Percentiles rank a stretch among this genome's conserved stretches.
Conservation (phyloP, 495 filamentous ascomycete genomes). For the Neohortaea acidophila region DNA sequence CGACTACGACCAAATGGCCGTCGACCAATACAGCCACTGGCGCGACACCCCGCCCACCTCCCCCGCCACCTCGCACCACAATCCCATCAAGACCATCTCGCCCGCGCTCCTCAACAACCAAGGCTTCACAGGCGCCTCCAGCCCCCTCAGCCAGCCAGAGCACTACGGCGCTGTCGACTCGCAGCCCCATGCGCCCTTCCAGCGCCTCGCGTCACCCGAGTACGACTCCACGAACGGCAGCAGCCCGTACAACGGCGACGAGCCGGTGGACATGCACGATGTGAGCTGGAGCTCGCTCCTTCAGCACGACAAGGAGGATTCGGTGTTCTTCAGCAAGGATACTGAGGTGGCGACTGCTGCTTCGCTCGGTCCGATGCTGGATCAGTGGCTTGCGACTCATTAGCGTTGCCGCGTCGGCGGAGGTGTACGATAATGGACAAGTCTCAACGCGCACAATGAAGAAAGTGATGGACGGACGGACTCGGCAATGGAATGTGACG, state of each 20-base stretch:
- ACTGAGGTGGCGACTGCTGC: neutral
- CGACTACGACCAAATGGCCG: no score
- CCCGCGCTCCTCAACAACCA: slow-evolving; percentile 1
- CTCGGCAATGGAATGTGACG: neutral
- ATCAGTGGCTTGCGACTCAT: neutral
- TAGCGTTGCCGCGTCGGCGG: no score
- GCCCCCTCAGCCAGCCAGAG: neutral
- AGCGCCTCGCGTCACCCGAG: neutral
- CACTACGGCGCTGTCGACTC: slow-evolving; percentile 2
- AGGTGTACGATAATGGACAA: no score
- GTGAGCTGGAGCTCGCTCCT: no score
- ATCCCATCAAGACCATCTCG: slow-evolving; percentile 1
- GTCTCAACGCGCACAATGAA: neutral
- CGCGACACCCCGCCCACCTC: slow-evolving; percentile 14
- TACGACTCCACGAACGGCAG: neutral
- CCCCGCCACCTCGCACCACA: slow-evolving; percentile 2
- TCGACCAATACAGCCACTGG: slow-evolving; percentile 1
- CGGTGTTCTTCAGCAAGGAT: neutral
- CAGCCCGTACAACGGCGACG: neutral
- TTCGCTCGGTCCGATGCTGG: neutral
- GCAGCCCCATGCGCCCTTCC: neutral
- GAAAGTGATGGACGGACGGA: neutral
- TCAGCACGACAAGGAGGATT: neutral
- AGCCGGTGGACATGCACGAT: neutral
- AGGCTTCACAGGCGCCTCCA: slow-evolving; percentile 1